A percentile compares a stretch with the other conserved stretches of the same genome.
These are phyloP conservation scores for Dryadomyces sulphureus DNA, from an alignment of 2,329 filamentous ascomycete species.

Conservation along the genomic window DNA sequence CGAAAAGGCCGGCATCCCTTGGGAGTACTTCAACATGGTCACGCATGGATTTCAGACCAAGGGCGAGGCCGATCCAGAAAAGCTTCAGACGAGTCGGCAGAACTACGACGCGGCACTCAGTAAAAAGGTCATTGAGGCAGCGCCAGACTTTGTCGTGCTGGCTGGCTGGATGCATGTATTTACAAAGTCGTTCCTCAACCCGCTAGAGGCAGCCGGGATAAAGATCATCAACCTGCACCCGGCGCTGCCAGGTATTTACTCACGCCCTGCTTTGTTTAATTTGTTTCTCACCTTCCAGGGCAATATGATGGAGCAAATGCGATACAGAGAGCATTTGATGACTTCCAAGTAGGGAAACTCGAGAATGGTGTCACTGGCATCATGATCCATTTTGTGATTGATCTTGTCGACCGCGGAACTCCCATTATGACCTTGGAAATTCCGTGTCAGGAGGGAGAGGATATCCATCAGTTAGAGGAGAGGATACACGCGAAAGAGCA, in stretches of 20 bases:
- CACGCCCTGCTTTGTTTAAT: too few relatives aligned
- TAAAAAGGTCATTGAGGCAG: conserved; percentile 44
- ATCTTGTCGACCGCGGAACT: conserved; percentile 64
- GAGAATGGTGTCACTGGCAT: conserved; percentile 61
- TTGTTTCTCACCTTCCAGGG: conserved; percentile 28
- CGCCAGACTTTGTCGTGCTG: conserved; percentile 63
- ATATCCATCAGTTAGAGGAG: conserved; percentile 49
- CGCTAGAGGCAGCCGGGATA: conserved; percentile 45
- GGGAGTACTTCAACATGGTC: conserved; percentile 69
- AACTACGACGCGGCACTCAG: conserved; percentile 67
- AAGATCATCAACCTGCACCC: conserved; percentile 75
- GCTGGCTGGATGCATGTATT: conserved; percentile 84
- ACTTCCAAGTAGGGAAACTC: conserved; percentile 49
- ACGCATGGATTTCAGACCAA: conserved; percentile 48
- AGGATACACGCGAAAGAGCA: conserved; percentile 69
- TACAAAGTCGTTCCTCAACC: conserved; percentile 51
- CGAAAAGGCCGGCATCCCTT: conserved; percentile 46
- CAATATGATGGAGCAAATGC: conserved; percentile 63
- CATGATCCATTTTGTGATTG: conserved; percentile 78
- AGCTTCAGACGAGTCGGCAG: conserved; percentile 41
- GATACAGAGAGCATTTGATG: conserved; percentile 63
- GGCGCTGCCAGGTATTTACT: conserved; percentile 50
- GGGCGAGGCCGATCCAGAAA: conserved; percentile 42
- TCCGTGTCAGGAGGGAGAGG: conserved; percentile 46
- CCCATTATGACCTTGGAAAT: conserved; percentile 61